Conservation (phyloP, 179 eudicot species). For the Spinacia oleracea region DNA sequence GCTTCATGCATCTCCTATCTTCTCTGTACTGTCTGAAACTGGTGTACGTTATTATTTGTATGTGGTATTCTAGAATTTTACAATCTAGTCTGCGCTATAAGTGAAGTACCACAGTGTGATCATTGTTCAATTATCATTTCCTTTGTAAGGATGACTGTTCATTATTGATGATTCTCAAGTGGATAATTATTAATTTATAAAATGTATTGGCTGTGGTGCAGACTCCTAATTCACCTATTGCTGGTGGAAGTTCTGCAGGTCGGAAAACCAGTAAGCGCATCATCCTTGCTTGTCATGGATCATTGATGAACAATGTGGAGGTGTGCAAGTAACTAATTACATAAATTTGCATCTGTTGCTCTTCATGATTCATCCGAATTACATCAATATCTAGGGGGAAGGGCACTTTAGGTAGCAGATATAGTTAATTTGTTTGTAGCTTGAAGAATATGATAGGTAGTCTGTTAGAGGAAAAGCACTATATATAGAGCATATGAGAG, state of each 20-base stretch:
- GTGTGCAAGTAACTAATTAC: constrained; percentile 36
- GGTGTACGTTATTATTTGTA: not conserved
- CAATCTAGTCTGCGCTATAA: not conserved
- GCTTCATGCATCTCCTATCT: not conserved
- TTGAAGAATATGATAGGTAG: too few relatives aligned
- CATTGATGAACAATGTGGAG: constrained; percentile 47
- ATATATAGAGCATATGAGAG: too few relatives aligned
- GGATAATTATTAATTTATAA: constrained; percentile 1
- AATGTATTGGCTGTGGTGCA: constrained; percentile 39
- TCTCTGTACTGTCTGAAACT: constrained; percentile 4
- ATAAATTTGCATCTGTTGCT: not conserved
- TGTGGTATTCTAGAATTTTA: not conserved
- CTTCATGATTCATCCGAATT: not conserved
- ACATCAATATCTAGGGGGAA: too few relatives aligned
- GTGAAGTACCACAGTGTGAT: not conserved
- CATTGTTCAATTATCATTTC: not conserved
- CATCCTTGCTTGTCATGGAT: constrained; percentile 76
- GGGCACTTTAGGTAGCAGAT: too few relatives aligned
- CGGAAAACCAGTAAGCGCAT: constrained; percentile 63
- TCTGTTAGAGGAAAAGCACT: too few relatives aligned
- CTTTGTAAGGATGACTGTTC: too few relatives aligned
- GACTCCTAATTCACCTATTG: constrained; percentile 93
- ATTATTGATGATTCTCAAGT: not conserved
- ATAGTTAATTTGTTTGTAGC: too few relatives aligned
- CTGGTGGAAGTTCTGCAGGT: constrained; percentile 75